A percentile compares a stretch with the other conserved stretches of the same genome.
phyloP scores from a whole-genome alignment of 2,329 filamentous ascomycete genomes.

The Clonostachys sp. region DNA sequence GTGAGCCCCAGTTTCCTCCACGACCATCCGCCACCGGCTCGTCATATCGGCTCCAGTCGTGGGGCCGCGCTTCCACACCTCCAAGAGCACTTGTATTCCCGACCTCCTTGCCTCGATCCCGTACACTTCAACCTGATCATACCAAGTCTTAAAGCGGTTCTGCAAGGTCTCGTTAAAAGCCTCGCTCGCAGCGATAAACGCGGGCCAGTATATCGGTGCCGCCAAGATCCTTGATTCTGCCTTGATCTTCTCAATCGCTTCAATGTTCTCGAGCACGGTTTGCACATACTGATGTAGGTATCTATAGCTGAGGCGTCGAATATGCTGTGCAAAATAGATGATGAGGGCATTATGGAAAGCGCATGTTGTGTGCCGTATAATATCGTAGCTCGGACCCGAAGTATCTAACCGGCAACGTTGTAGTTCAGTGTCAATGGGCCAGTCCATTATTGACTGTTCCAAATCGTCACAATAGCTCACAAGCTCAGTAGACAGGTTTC shows the following conservation, averaged over 20 bases:
- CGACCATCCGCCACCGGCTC: background rate
- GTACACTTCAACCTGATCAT: slow-evolving; percentile 8
- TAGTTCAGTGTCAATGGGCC: background rate
- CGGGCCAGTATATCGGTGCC: slow-evolving; percentile 14
- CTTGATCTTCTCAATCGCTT: slow-evolving; percentile 13
- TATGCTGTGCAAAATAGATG: slow-evolving; percentile 14
- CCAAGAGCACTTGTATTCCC: slow-evolving; percentile 9
- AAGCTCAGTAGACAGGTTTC: slow-evolving; percentile 4
- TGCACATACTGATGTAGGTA: slow-evolving; percentile 10
- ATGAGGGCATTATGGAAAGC: slow-evolving; percentile 16
- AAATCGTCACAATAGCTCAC: slow-evolving; percentile 16
- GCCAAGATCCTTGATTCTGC: slow-evolving; percentile 8
- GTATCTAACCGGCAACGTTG: background rate
- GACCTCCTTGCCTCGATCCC: slow-evolving; percentile 13
- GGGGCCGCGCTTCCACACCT: slow-evolving; percentile 8
- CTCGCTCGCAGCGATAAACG: slow-evolving; percentile 12
- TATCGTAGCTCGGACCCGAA: background rate
- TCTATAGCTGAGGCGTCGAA: slow-evolving; percentile 7
- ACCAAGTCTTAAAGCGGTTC: slow-evolving; percentile 11
- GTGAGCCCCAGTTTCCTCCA: background rate
- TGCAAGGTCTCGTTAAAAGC: slow-evolving; percentile 10
- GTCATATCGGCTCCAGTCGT: background rate
- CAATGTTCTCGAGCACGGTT: slow-evolving; percentile 9
- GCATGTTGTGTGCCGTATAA: background rate
- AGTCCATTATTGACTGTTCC: slow-evolving; percentile 11